phyloP scores from a whole-genome alignment of 192 early-diverging fungal genomes.

The Rhizoclosmatium sp. region DNA sequence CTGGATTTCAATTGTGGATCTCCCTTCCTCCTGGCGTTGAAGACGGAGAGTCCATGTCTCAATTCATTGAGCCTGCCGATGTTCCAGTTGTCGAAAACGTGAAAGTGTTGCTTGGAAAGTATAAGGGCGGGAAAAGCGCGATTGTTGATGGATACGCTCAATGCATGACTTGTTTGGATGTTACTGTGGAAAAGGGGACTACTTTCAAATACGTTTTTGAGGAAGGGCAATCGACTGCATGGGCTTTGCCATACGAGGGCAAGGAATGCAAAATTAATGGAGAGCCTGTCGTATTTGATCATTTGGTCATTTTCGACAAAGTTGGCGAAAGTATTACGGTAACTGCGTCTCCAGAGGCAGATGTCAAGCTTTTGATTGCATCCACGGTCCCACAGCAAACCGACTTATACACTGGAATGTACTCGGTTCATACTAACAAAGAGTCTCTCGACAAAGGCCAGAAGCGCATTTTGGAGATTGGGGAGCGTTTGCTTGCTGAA shows the following conservation, averaged over 20 bases:
- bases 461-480: background rate
- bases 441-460: background rate
- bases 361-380: background rate
- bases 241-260: background rate
- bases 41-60: background rate
- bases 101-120: background rate
- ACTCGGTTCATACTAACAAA: background rate
- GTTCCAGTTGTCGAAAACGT: background rate
- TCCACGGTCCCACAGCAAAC: background rate
- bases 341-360: background rate
- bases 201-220: background rate
- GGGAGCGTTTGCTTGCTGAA: background rate
- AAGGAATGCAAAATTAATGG: background rate
- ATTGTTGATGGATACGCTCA: background rate
- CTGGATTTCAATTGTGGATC: conserved; percentile 8
- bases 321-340: background rate
- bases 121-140: background rate
- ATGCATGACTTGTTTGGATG: background rate
- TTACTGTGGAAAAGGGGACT: background rate
- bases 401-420: background rate
- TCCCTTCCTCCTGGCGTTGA: background rate
- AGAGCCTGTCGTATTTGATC: background rate
- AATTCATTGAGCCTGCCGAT: background rate
- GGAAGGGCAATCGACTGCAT: background rate
- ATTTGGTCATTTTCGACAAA: background rate